These are phyloP conservation scores for Citrus medica DNA, from an alignment of 345 rosid genomes.

Conservation along the genomic window DNA sequence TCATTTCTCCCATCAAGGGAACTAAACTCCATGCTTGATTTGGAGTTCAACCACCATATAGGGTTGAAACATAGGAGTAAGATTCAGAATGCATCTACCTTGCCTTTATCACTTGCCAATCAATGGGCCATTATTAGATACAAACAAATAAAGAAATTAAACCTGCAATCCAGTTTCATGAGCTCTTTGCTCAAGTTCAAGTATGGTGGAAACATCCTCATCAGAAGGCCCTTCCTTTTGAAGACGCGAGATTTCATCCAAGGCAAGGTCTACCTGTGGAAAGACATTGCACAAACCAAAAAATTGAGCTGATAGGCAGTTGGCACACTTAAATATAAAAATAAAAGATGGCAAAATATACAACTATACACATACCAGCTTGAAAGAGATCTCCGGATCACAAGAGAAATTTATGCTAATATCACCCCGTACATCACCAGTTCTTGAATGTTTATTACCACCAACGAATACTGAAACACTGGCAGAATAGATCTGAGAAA, in stretches of 20 bases:
- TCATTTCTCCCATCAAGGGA: not conserved
- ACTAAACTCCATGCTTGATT: not conserved
- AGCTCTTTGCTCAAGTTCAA: conserved; percentile 94
- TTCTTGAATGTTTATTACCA: conserved; percentile 84
- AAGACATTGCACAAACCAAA: conserved; percentile 1
- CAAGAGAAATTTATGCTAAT: conserved; percentile 82
- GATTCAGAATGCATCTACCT: not conserved
- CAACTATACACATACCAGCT: conserved; percentile 42
- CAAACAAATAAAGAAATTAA: not conserved
- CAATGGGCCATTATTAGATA: not conserved
- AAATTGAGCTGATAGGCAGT: not conserved
- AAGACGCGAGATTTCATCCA: conserved; percentile 77
- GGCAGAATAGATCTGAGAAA: conserved; percentile 72
- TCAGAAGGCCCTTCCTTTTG: conserved; percentile 79
- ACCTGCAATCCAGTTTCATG: conserved; percentile 94
- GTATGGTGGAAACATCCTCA: conserved; percentile 66
- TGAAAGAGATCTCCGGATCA: conserved; percentile 84
- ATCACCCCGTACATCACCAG: conserved; percentile 83
- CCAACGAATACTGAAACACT: conserved; percentile 84
- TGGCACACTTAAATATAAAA: not conserved
- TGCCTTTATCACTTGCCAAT: not conserved
- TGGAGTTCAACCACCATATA: not conserved
- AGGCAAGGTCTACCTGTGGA: conserved; percentile 75
- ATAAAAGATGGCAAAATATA: not conserved
- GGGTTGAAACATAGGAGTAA: not conserved